Base-by-base conservation (phyloP, 768 basidiomycete species). In the Cystobasidium tubakii region DNA sequence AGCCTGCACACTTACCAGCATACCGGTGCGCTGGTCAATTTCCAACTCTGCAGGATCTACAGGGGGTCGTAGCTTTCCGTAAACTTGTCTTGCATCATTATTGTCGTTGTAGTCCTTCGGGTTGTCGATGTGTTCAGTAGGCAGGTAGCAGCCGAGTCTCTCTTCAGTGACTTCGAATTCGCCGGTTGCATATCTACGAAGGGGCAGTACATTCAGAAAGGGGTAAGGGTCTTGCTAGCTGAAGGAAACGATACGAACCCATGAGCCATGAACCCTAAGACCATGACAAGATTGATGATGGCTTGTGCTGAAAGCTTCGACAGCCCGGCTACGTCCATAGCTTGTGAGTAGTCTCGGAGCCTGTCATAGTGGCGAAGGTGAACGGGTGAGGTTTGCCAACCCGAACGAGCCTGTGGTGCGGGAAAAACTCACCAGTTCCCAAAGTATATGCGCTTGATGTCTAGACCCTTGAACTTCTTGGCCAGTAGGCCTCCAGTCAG, bases 261-360 rank as follows among this genome's bases (percentile, higher is more conserved):
- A 55, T 80, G 78, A 75, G 89, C 90, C 82, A 94, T 81, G 82
- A 97, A 97, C 9, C 94, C 93, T 62, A 95, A 88, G 21, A 86
- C 90, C 88, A 93, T 92, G 82, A 87, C 86, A 31, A 94, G 81
- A 79, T 92, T 94, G 80, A 95, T 82, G 79, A 95, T 92, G 0
- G 90, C 91, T 87, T 91, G 80, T 2, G 79, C 64, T 63, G 79
- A 79, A 12, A 83, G 77, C 77, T 78, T 77, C 44, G 43, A 33
- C 1, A 79, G 75, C 7, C 76, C 79, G 17, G 78, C 79, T 25
- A 80, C 77, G 70, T 81, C 82, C 80, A 81, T 83, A 76, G 74
- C 83, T 78, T 74, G 89, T 77, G 88, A 89, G 81, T 92, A 94
- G 82, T 94, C 92, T 44, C 92, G 84, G 42, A 94, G 84, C 91